phyloP scores from a whole-genome alignment of 2,329 filamentous ascomycete species.

The Fusarium sulawesiense region DNA sequence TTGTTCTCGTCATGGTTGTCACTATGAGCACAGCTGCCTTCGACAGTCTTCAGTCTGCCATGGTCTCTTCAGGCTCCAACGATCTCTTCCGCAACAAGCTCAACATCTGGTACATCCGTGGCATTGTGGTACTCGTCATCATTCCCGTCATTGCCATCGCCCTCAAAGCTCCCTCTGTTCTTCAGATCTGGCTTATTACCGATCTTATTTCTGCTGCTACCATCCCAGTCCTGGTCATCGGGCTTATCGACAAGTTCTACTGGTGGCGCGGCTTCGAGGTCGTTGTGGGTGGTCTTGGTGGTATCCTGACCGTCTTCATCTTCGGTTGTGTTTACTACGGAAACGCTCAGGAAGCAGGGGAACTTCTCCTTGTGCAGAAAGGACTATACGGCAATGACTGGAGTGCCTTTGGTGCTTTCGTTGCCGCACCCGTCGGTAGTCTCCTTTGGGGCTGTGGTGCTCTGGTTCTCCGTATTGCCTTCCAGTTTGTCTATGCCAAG shows the following conservation, averaged over 20 bases:
- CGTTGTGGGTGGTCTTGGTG: constrained; percentile 79
- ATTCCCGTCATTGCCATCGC: constrained; percentile 80
- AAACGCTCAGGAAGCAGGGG: constrained; percentile 69
- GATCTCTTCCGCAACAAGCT: constrained; percentile 86
- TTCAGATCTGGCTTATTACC: constrained; percentile 86
- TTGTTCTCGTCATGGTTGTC: constrained; percentile 84
- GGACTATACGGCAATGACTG: constrained; percentile 83
- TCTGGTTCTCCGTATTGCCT: constrained; percentile 67
- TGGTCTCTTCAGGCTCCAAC: constrained; percentile 87
- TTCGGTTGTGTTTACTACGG: constrained; percentile 85
- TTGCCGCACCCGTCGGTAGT: constrained; percentile 81
- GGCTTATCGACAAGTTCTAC: constrained; percentile 75
- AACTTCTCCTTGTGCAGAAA: constrained; percentile 76
- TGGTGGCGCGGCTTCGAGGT: constrained; percentile 87
- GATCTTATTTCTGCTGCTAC: constrained; percentile 82
- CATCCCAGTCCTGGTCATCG: constrained; percentile 80
- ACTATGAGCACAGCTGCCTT: constrained; percentile 82
- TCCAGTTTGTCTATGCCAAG: constrained; percentile 69
- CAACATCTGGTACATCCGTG: constrained; percentile 79
- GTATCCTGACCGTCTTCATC: constrained; percentile 82
- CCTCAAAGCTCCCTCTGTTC: constrained; percentile 76
- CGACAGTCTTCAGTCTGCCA: constrained; percentile 83
- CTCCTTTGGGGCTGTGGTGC: constrained; percentile 77
- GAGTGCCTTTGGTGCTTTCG: constrained; percentile 85
- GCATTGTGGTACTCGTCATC: constrained; percentile 76